Base-by-base conservation (phyloP, 305 asterid genomes). In the Fraxinus platypoda region DNA sequence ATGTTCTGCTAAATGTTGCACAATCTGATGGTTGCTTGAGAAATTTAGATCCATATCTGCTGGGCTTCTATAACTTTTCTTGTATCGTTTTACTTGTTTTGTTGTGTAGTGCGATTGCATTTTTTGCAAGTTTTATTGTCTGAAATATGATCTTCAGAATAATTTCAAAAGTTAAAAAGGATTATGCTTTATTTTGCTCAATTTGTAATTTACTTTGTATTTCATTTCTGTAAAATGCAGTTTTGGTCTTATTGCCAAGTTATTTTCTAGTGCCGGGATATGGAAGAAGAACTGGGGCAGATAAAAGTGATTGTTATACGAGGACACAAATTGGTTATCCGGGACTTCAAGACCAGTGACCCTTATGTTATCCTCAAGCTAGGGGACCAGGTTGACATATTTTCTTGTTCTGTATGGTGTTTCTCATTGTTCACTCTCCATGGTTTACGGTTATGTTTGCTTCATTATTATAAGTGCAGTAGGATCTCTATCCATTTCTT, bases 261-360 rank as follows among this genome's bases (percentile, higher is more conserved):
- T 64, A 25, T 25, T 64, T 74, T 57, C 79, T 74, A 41, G 75
- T 26, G 19, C 76, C 4, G n/a, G 82, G 72, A 33, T 31, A 89
- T 89, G 92, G 92, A 54, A n/a, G 62, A 52, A 52, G 64, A 74
- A 78, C 17, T 66, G 66, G 90, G 89, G 78, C 90, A 80, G 75
- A 64, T 89, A 41, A 87, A 89, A 80, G 87, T 89, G 80, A 72
- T 37, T 26, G 90, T 89, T 19, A 74, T 86, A 34, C 85, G 41
- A 52, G 92, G 92, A 66, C 85, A 78, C 80, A 78, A 75, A 49
- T 64, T 89, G 81, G 92, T 84, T 34, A 73, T 89, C 83, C 88
- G 92, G 6, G 92, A 89, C 78, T 86, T 89, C 88, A 87, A 76
- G 89, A 87, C 87, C 41, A 89, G 92, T 79, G 90, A 89, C 76